These are phyloP conservation scores for Fusarium concolor DNA, from an alignment of 2,329 filamentous ascomycete genomes.

Conservation along the genomic window DNA sequence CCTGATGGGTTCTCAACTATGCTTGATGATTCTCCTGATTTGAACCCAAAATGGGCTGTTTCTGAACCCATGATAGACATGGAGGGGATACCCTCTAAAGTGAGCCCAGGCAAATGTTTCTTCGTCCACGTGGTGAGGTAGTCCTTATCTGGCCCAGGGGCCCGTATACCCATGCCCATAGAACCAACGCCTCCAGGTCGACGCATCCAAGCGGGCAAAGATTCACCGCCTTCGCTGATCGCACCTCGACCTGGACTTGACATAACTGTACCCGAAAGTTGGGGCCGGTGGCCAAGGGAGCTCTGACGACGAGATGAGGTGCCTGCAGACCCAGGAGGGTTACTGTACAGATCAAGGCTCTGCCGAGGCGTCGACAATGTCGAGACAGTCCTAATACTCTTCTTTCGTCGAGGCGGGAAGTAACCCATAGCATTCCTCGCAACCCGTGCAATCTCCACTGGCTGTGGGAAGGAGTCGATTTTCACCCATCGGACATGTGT, in stretches of 20 bases:
- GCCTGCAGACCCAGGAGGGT: constrained; percentile 52
- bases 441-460: constrained; percentile 88
- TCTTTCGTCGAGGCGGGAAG: constrained; percentile 90
- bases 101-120: constrained; percentile 83
- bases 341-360: constrained; percentile 70
- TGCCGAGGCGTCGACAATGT: constrained; percentile 74
- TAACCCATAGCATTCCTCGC: constrained; percentile 85
- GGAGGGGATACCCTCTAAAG: constrained; percentile 74
- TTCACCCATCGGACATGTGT: constrained; percentile 90
- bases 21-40: constrained; percentile 50
- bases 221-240: constrained; percentile 55
- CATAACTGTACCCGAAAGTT: constrained; percentile 49
- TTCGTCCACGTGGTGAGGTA: constrained; percentile 85
- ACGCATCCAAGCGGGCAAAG: constrained; percentile 72
- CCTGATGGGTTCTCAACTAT: constrained; percentile 66
- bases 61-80: constrained; percentile 74
- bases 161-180: constrained; percentile 75
- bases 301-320: constrained; percentile 58
- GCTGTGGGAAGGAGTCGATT: constrained; percentile 74
- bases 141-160: constrained; percentile 86
- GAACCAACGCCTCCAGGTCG: constrained; percentile 91
- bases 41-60: constrained; percentile 68
- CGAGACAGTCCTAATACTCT: constrained; percentile 77
- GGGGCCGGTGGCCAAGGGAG: constrained; percentile 53
- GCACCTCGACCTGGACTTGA: constrained; percentile 52